Evolutionary conservation across 1,139 yeast species (phyloP).

Genomic region (Debaryomycetaceae sp.): DNA sequence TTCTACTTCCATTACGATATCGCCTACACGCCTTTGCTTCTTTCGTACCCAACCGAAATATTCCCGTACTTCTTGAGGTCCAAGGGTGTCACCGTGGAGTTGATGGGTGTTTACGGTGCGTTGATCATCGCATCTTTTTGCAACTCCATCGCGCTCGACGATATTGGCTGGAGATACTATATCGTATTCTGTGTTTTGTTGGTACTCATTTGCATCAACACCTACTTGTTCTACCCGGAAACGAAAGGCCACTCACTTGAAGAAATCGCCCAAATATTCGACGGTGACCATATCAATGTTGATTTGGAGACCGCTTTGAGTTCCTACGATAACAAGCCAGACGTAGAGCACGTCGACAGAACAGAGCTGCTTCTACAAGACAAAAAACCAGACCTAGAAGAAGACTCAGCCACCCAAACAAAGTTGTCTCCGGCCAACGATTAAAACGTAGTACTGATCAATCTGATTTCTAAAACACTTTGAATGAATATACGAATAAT

Average conservation of each 20-base stretch:
- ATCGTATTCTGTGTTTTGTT: conserved; percentile 11
- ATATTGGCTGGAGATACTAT: conserved; percentile 13
- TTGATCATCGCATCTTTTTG: conserved; percentile 10
- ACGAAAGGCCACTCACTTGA: conserved; percentile 9
- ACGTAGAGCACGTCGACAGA: neutral
- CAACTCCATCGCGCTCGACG: conserved; percentile 11
- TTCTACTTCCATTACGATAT: conserved; percentile 35
- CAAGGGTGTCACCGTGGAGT: conserved; percentile 15
- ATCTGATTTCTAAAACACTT: too few species aligned
- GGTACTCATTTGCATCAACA: conserved; percentile 5
- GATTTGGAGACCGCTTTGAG: neutral
- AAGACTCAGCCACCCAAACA: neutral
- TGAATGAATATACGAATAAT: too few species aligned
- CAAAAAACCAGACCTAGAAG: neutral
- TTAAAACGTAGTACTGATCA: too few species aligned
- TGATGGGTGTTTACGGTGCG: neutral
- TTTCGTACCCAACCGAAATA: conserved; percentile 36
- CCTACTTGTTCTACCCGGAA: conserved; percentile 10
- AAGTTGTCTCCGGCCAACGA: too few species aligned
- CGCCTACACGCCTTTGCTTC: conserved; percentile 39
- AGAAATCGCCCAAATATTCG: conserved; percentile 10
- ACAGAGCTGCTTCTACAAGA: neutral
- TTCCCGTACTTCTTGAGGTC: conserved; percentile 44
- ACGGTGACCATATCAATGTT: conserved; percentile 5
- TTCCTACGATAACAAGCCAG: neutral